Evolutionary conservation across 108 stramenopile species (phyloP), one percentile per base, ranked within the genome.

Genomic region (Poteriospumella lacustris): DNA sequence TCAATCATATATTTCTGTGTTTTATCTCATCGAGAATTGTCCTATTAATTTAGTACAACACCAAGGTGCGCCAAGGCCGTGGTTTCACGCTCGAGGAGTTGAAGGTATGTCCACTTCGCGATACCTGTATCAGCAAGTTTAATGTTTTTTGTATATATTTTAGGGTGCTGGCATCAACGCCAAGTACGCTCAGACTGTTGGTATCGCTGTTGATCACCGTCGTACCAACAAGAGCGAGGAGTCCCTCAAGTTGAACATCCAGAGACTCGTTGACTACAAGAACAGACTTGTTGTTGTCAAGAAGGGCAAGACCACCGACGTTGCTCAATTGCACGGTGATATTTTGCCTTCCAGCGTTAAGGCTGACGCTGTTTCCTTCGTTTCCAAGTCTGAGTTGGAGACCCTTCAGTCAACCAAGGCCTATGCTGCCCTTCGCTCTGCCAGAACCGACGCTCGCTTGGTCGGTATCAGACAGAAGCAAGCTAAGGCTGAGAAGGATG

Each of bases 71-170:
- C 77, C 88, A 93, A 34, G 98, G 98, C 60, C 89, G 90, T 78
- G 98, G 98, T 52, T 99, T 99, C 90, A 92, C 93, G 62, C 75
- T 95, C 76, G 93, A 87, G 75, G 97, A 98, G 87, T 82, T 98
- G 68, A 95, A 84, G 77, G 52, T 43, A 3, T 58, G 2, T 24
- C 2, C 68, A 44, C 26, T 19, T 26, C 5, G 39, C 58, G 2
- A 43, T 19, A n/a, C 24, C 3, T 2, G 19, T 41, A 28, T 28
- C 39, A 24, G 12, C 29, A 0, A 43, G 42, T 1, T 1, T 0
- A 0, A 15, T 0, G 0, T 15, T 77, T 0, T 62, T 77, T 2
- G 19, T 0, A 40, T 24, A 41, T 3, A 41, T 26, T 78, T 28
- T 26, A 96, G 92, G 94, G 87, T 41, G 98, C 93, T 62, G 93